Evolutionary conservation across 352 stramenopile genomes (phyloP).

Genomic region (Phytopythium chamaehyphon): DNA sequence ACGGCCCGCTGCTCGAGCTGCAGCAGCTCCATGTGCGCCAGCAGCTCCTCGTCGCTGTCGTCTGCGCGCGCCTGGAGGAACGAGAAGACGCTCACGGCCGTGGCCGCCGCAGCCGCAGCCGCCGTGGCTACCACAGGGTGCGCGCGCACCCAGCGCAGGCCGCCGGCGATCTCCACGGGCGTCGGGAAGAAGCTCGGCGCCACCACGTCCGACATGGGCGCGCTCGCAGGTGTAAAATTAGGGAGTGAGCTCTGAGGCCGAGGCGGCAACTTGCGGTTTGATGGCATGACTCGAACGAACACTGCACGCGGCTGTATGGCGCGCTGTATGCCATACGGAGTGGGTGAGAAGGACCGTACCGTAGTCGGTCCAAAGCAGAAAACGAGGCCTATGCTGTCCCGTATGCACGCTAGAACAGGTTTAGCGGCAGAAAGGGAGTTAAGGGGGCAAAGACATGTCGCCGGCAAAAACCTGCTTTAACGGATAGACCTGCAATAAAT

Average conservation of each 20-base stretch:
- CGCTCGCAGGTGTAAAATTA: not conserved
- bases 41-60: slow-evolving; percentile 15
- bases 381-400: too few relatives aligned
- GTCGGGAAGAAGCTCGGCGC: slow-evolving; percentile 79
- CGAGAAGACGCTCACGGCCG: slow-evolving; percentile 61
- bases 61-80: slow-evolving; percentile 47
- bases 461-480: too few relatives aligned
- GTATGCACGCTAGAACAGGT: too few relatives aligned
- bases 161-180: slow-evolving; percentile 69
- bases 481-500: too few relatives aligned
- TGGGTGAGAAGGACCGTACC: too few relatives aligned
- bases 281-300: too few relatives aligned
- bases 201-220: slow-evolving; percentile 51
- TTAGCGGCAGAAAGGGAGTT: too few relatives aligned
- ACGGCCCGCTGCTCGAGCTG: not conserved
- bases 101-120: slow-evolving; percentile 55
- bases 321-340: too few relatives aligned
- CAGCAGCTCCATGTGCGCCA: slow-evolving; percentile 3
- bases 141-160: slow-evolving; percentile 65
- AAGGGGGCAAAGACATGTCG: too few relatives aligned
- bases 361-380: too few relatives aligned
- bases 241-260: not conserved
- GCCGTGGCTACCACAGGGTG: slow-evolving; percentile 71
- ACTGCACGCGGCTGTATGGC: too few relatives aligned
- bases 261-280: not conserved